Conservation (phyloP, 192 early-diverging fungal species). For the Kappamyces sp. region DNA sequence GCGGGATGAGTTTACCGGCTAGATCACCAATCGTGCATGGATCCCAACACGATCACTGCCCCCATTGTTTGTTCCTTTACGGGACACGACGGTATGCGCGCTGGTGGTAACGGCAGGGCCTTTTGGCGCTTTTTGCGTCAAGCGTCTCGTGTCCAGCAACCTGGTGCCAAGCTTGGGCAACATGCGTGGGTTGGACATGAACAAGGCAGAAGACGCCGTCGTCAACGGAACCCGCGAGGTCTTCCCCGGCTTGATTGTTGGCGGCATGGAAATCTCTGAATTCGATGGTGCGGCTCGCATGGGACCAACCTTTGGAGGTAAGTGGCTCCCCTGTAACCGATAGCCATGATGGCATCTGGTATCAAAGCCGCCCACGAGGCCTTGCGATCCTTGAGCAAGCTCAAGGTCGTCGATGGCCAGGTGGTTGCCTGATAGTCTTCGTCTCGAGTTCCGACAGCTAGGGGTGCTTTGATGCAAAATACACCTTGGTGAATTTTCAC, state of each 20-base stretch:
- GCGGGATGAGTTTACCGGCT: slow-evolving; percentile 18
- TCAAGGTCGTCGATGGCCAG: not conserved
- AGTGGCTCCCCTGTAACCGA: slow-evolving; percentile 35
- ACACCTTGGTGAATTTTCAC: not conserved
- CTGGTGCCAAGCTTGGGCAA: slow-evolving; percentile 51
- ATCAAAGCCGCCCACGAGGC: slow-evolving; percentile 64
- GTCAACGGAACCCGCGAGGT: slow-evolving; percentile 62
- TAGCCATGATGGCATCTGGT: slow-evolving; percentile 61
- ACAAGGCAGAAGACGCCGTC: slow-evolving; percentile 58
- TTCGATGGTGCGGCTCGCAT: slow-evolving; percentile 62
- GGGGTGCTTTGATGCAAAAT: not conserved
- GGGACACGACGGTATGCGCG: slow-evolving; percentile 42
- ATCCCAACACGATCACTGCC: slow-evolving; percentile 63
- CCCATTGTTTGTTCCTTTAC: slow-evolving; percentile 60
- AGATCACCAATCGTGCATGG: slow-evolving; percentile 59
- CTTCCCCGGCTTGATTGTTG: slow-evolving; percentile 61
- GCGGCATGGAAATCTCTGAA: slow-evolving; percentile 70
- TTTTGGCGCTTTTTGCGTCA: slow-evolving; percentile 62
- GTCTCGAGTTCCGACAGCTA: not conserved
- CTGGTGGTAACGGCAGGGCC: slow-evolving; percentile 33
- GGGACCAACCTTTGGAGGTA: slow-evolving; percentile 49
- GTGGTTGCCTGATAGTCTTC: not conserved
- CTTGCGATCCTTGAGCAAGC: slow-evolving; percentile 20
- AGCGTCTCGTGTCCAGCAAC: slow-evolving; percentile 52
- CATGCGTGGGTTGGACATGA: slow-evolving; percentile 67